Evolutionary conservation across 129 eudicot species (phyloP).

Genomic region (Tagetes erecta): DNA sequence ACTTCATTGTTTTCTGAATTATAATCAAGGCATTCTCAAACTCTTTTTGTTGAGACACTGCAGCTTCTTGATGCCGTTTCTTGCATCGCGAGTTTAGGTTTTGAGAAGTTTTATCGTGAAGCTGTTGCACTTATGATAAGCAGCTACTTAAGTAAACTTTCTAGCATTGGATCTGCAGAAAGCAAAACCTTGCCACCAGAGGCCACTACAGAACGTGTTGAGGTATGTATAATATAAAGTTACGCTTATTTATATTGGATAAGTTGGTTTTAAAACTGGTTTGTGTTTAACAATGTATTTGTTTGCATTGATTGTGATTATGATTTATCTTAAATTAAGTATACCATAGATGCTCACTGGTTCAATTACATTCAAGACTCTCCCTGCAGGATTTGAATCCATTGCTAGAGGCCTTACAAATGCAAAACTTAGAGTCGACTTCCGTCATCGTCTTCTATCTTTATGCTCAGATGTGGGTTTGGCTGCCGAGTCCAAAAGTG

Average conservation of each 20-base stretch:
- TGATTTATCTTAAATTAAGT: slow-evolving; percentile 16
- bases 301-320: slow-evolving; percentile 20
- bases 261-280: slow-evolving; percentile 18
- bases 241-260: background rate
- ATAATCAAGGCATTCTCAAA: slow-evolving; percentile 41
- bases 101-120: slow-evolving; percentile 97
- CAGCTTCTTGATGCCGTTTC: slow-evolving; percentile 99
- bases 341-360: slow-evolving; percentile 64
- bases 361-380: slow-evolving; percentile 89
- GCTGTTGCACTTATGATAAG: slow-evolving; percentile 90
- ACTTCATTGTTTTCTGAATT: slow-evolving; percentile 13
- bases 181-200: slow-evolving; percentile 90
- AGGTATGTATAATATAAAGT: slow-evolving; percentile 47
- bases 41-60: slow-evolving; percentile 56
- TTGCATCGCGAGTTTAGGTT: slow-evolving; percentile 99
- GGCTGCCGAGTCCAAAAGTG: slow-evolving; percentile 97
- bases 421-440: slow-evolving; percentile 77
- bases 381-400: slow-evolving; percentile 92
- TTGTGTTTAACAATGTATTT: slow-evolving; percentile 14
- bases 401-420: slow-evolving; percentile 74
- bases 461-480: slow-evolving; percentile 99
- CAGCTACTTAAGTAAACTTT: slow-evolving; percentile 85
- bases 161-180: slow-evolving; percentile 89
- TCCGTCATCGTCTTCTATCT: slow-evolving; percentile 88
- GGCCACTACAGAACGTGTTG: slow-evolving; percentile 97